Evolutionary conservation across 768 basidiomycete species (phyloP), one percentile per base, ranked within the genome.

Genomic region (Mrakia blollopis): DNA sequence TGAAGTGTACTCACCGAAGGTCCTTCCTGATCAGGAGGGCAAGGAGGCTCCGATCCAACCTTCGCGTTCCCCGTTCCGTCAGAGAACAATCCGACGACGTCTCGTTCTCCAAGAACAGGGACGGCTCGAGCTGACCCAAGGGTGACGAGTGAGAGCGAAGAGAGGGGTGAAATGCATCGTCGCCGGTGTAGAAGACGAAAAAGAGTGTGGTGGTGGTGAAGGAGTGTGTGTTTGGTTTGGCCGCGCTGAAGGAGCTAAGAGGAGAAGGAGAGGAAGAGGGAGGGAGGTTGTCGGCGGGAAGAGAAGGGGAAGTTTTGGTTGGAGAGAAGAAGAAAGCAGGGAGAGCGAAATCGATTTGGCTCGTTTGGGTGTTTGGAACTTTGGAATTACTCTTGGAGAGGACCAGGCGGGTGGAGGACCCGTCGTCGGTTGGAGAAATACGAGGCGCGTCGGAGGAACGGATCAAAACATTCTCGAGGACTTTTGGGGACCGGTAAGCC

Each of bases 11-110:
- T n/a, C 13, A 70, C 69, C 21, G 69, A 70, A 28, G 69, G 69
- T 41, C 44, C 69, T 32, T 70, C 41, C n/a, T 70, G 25, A n/a
- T 50, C 69, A 16, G 69, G 69, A 16, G 69, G 69, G 47, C 69
- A 70, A 30, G 69, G 69, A 16, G 69, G 44, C 47, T 70, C 44
- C 10, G 41, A 52, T 13, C 37, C 69, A 11, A 70, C 44, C 37
- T 21, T 44, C 1, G 44, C 69, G 28, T 70, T 70, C 1, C 37
- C 41, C 11, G 52, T 54, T n/a, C 69, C 69, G 14, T 37, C 28
- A 6, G 69, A 52, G 47, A 70, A 70, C 25, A 70, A 30, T 4
- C 69, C 69, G 32, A 70, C 41, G 30, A 25, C 6, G 69, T 50
- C 69, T 25, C 69, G 10, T 39, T n/a, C 69, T 14, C 21, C 37